Evolutionary conservation across 768 basidiomycete genomes (phyloP).

Genomic region (Leccinellum albellum): DNA sequence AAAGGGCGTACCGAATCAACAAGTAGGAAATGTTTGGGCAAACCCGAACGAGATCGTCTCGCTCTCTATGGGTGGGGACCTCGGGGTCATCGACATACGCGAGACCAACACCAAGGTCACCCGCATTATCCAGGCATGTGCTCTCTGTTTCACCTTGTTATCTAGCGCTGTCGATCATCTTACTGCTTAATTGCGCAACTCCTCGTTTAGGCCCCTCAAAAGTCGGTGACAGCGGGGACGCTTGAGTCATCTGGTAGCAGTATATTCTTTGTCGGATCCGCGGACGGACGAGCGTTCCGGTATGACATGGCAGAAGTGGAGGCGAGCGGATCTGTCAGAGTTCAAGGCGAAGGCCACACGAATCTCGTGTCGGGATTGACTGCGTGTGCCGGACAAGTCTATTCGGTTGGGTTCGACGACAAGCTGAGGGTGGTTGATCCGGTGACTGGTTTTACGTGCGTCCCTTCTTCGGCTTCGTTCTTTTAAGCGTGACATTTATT

Average conservation of each 20-base stretch:
- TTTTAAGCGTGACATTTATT: not conserved
- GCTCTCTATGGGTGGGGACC: conserved; percentile 74
- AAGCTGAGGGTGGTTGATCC: conserved; percentile 60
- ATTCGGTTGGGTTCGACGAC: conserved; percentile 81
- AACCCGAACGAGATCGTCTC: conserved; percentile 70
- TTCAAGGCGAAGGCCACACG: conserved; percentile 67
- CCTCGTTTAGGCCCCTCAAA: conserved; percentile 66
- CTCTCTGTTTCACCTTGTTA: not conserved
- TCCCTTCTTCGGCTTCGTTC: conserved; percentile 8
- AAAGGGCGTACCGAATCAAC: conserved; percentile 72
- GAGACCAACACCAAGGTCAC: conserved; percentile 52
- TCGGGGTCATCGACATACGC: conserved; percentile 81
- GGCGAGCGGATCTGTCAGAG: conserved; percentile 28
- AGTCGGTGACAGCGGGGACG: conserved; percentile 65
- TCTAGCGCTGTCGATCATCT: not conserved
- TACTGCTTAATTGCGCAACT: not conserved
- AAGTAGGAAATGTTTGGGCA: conserved; percentile 86
- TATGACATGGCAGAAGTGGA: conserved; percentile 42
- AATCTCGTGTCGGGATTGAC: conserved; percentile 66
- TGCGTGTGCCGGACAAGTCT: conserved; percentile 48
- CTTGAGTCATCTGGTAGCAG: conserved; percentile 29
- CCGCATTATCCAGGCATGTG: conserved; percentile 56
- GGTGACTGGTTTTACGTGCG: conserved; percentile 27
- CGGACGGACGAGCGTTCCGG: conserved; percentile 71
- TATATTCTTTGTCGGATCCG: conserved; percentile 81